A percentile compares a stretch with the other conserved stretches of the same genome.
Evolutionary conservation across 2,329 filamentous ascomycete genomes (phyloP).

Genomic region (Atkinsonella hypoxylon): DNA sequence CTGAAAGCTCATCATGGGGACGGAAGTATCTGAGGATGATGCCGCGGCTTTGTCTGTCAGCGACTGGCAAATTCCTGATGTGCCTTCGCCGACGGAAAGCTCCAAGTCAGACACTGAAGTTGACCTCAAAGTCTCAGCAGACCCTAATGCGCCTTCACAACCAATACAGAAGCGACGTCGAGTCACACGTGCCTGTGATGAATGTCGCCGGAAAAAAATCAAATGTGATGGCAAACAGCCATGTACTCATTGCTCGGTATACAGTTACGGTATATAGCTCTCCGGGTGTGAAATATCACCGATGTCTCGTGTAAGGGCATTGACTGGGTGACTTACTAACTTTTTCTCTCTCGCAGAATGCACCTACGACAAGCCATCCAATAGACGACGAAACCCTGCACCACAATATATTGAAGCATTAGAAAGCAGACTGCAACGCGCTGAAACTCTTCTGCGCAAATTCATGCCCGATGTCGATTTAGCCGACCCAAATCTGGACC

Average conservation of each 20-base stretch:
- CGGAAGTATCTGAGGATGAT: constrained; percentile 33
- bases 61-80: constrained; percentile 24
- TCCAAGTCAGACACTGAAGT: constrained; percentile 29
- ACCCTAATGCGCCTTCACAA: constrained; percentile 27
- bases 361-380: constrained; percentile 91
- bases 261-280: constrained; percentile 76
- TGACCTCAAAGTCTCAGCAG: constrained; percentile 22
- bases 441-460: constrained; percentile 66
- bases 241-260: constrained; percentile 93
- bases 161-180: constrained; percentile 66
- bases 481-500: constrained; percentile 73
- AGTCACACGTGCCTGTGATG: constrained; percentile 71
- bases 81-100: constrained; percentile 30
- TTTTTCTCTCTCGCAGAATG: constrained; percentile 50
- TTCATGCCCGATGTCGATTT: constrained; percentile 77
- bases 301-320: not conserved
- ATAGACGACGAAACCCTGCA: constrained; percentile 77
- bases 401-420: constrained; percentile 89
- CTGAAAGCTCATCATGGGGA: constrained; percentile 17
- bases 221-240: constrained; percentile 81
- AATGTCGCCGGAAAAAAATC: constrained; percentile 77
- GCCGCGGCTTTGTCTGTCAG: constrained; percentile 22
- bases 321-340: too few relatives aligned
- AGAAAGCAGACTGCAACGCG: constrained; percentile 70
- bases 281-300: not conserved